These are phyloP conservation scores for Bondarzewia mesenterica DNA, from an alignment of 1,284 basidiomycete species.

Conservation along the genomic window DNA sequence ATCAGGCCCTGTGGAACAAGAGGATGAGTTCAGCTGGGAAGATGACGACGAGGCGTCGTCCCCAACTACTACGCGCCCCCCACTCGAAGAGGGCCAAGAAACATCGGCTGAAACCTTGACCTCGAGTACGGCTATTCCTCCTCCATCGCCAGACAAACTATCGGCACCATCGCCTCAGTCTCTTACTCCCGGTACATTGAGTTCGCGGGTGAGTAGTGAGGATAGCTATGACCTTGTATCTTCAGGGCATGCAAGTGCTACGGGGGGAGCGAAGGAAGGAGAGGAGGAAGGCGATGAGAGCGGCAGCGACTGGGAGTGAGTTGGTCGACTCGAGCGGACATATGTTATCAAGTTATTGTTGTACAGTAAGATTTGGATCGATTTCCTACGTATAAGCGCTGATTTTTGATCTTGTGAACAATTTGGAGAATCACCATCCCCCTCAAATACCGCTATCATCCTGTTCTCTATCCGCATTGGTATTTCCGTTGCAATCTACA, in stretches of 20 bases:
- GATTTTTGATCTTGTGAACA: too few relatives aligned
- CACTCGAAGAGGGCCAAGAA: not conserved
- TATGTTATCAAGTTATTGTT: too few relatives aligned
- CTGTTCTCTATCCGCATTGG: too few relatives aligned
- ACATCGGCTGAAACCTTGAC: not conserved
- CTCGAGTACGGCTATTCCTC: constrained; percentile 2
- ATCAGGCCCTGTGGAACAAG: constrained; percentile 47
- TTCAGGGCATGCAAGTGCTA: constrained; percentile 33
- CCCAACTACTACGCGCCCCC: constrained; percentile 20
- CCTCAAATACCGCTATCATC: too few relatives aligned
- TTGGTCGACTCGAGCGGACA: too few relatives aligned
- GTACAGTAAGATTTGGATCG: too few relatives aligned
- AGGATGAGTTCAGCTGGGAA: constrained; percentile 79
- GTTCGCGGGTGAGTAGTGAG: constrained; percentile 57
- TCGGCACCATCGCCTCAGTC: constrained; percentile 21
- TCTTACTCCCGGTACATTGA: constrained; percentile 31
- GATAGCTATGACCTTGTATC: constrained; percentile 65
- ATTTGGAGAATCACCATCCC: too few relatives aligned
- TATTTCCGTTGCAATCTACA: too few relatives aligned
- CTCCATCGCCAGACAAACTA: constrained; percentile 15
- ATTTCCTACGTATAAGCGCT: too few relatives aligned
- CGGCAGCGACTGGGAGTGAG: constrained; percentile 67
- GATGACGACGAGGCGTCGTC: constrained; percentile 54
- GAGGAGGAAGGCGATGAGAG: constrained; percentile 30
- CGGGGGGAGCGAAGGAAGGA: constrained; percentile 13